Evolutionary conservation across 2,329 filamentous ascomycete species (phyloP), one percentile per base, ranked within the genome.

Genomic region (Lachnellula subtilissima): DNA sequence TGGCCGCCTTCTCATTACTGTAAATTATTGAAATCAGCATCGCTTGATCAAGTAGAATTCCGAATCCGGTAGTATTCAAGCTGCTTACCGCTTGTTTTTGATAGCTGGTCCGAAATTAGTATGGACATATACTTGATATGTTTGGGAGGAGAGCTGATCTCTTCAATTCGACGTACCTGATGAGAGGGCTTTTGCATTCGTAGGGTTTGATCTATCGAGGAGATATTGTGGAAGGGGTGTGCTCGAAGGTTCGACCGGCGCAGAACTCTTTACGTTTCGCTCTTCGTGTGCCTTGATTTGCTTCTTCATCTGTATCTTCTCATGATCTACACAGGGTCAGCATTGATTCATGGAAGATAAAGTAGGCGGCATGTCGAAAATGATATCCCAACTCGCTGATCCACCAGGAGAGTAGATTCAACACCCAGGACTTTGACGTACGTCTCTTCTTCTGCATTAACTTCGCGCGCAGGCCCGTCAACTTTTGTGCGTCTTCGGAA

Each of bases 251-350:
- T 94, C 88, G 66, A 87, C 83, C 64, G 88, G 85, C 54, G 87
- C 86, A 35, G 83, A 78, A 8, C 88, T 89, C 77, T 97, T 96
- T 79, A 97, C 86, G 71, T 97, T 95, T 76, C 91, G 87, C 79
- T 97, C 90, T 76, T 99, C 94, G 78, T 96, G 90, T 46, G 90
- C 88, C 76, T 89, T 90, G 82, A 99, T 95, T 69, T 86, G 79
- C 82, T 96, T 96, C 75, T 88, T 88, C 88, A 96, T 92, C 82
- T 96, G 91, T 72, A 96, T 96, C 87, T 99, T 99, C 80, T 99
- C 92, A 73, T 92, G 88, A 78, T 91, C 89, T 32, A 32, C 28
- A 11, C 3, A 11, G 28, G 28, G 28, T 32, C 28, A 32, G 28
- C 28, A 32, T 32, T 32, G 28, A 32, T 11, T 32, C 28, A 32